These are phyloP conservation scores for Saccharomyces paradoxus DNA, from an alignment of 805 yeast genomes.

Conservation along the genomic window DNA sequence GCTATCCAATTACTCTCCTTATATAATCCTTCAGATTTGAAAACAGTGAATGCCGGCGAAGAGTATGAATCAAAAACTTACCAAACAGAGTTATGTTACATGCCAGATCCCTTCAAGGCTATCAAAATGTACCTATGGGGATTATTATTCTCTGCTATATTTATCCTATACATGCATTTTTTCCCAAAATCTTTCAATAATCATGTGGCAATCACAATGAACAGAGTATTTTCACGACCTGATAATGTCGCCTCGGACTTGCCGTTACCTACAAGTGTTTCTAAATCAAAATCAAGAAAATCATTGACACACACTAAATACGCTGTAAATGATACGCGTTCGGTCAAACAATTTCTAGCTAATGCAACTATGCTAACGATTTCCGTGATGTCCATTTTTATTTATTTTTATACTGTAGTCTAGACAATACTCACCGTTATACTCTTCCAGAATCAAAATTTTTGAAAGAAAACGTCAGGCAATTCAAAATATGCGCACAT, in stretches of 20 bases:
- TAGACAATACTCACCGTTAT: neutral
- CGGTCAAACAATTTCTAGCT: constrained; percentile 3
- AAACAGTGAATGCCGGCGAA: constrained; percentile 6
- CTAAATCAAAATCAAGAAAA: neutral
- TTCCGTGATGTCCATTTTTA: constrained; percentile 5
- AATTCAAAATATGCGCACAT: neutral
- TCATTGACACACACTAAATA: constrained; percentile 1
- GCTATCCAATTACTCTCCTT: constrained; percentile 80
- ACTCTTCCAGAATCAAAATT: neutral
- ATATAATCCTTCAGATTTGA: constrained; percentile 34
- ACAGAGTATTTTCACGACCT: neutral
- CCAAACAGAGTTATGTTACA: constrained; percentile 44
- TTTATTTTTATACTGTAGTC: constrained; percentile 4
- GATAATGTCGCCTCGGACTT: constrained; percentile 1
- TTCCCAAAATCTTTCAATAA: constrained; percentile 25
- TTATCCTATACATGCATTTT: constrained; percentile 21
- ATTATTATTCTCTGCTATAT: constrained; percentile 13
- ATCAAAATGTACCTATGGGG: constrained; percentile 30
- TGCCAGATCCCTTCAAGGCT: constrained; percentile 48
- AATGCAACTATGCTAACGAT: constrained; percentile 5
- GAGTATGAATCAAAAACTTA: constrained; percentile 18
- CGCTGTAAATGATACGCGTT: constrained; percentile 4
- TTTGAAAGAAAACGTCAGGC: neutral
- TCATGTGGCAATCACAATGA: constrained; percentile 6
- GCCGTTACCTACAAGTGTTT: constrained; percentile 19